Conservation (phyloP, 495 filamentous ascomycete species). For the Daldinia bambusicola region DNA sequence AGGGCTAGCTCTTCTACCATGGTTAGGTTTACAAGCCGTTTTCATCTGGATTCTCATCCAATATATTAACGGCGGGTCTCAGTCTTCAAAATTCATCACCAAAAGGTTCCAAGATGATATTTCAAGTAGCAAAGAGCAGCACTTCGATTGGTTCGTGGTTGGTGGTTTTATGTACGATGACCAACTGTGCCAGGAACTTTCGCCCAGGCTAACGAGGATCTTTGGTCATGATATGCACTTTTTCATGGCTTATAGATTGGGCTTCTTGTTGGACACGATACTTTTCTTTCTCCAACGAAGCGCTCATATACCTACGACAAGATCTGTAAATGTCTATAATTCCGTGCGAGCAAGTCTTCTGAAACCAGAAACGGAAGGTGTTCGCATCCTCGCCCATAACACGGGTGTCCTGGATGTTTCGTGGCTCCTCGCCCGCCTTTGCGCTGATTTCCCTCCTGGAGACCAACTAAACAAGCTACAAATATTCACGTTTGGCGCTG, state of each 20-base stretch:
- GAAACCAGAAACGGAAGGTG: constrained; percentile 48
- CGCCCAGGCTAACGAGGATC: constrained; percentile 46
- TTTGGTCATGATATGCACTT: constrained; percentile 53
- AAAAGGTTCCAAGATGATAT: constrained; percentile 42
- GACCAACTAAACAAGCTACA: constrained; percentile 52
- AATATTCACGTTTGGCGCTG: constrained; percentile 57
- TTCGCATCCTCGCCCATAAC: constrained; percentile 54
- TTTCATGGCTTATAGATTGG: constrained; percentile 47
- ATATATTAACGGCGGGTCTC: constrained; percentile 8
- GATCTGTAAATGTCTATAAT: constrained; percentile 46
- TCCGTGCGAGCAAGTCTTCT: constrained; percentile 50
- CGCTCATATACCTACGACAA: constrained; percentile 40
- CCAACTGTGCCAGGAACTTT: constrained; percentile 36
- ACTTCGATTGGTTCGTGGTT: constrained; percentile 53
- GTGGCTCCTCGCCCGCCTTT: constrained; percentile 51
- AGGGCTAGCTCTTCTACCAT: constrained; percentile 44
- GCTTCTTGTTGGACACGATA: constrained; percentile 48
- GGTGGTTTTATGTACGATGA: constrained; percentile 42
- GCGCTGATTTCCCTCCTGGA: constrained; percentile 50
- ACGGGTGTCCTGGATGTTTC: constrained; percentile 49
- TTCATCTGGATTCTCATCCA: constrained; percentile 36
- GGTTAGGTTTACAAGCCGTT: constrained; percentile 32
- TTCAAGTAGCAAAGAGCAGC: constrained; percentile 39
- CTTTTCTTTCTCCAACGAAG: constrained; percentile 48
- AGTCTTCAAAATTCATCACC: constrained; percentile 20